phyloP scores from a whole-genome alignment of 805 yeast species.

The Sungouiozyma intestinalis region DNA sequence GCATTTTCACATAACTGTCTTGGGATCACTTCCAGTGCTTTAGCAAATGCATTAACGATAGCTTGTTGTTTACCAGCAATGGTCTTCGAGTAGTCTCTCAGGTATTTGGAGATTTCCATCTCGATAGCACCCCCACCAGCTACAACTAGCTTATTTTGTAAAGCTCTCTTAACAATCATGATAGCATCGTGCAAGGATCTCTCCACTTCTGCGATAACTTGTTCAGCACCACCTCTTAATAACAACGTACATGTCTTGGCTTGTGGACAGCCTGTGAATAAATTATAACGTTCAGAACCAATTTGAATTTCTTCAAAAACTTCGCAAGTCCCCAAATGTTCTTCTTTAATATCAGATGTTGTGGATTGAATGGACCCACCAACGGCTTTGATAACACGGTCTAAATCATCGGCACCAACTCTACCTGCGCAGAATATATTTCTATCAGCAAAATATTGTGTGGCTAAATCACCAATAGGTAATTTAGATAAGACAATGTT shows the following conservation, averaged over 20 bases:
- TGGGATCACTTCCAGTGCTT: slow-evolving; percentile 91
- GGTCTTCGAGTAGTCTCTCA: slow-evolving; percentile 76
- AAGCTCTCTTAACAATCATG: slow-evolving; percentile 94
- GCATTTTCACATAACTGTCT: slow-evolving; percentile 97
- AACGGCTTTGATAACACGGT: slow-evolving; percentile 84
- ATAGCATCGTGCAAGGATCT: slow-evolving; percentile 96
- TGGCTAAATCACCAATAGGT: slow-evolving; percentile 98
- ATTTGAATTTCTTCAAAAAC: slow-evolving; percentile 87
- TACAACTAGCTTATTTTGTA: slow-evolving; percentile 75
- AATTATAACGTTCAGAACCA: slow-evolving; percentile 90
- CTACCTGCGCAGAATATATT: slow-evolving; percentile 96
- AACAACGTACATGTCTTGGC: slow-evolving; percentile 90
- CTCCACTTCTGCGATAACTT: slow-evolving; percentile 95
- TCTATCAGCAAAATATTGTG: slow-evolving; percentile 95
- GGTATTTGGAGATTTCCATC: slow-evolving; percentile 86
- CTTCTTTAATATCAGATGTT: slow-evolving; percentile 53
- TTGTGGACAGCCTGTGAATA: slow-evolving; percentile 85
- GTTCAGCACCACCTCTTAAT: slow-evolving; percentile 96
- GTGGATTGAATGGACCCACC: slow-evolving; percentile 86
- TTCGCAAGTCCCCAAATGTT: slow-evolving; percentile 77
- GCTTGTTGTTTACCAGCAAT: slow-evolving; percentile 95
- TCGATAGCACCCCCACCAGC: slow-evolving; percentile 99
- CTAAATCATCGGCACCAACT: slow-evolving; percentile 80
- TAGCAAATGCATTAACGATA: slow-evolving; percentile 84
- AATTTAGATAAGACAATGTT: slow-evolving; percentile 85